Percentiles rank a stretch among this genome's conserved stretches.
Evolutionary conservation across 2,329 filamentous ascomycete species (phyloP).

Genomic region (Ophiocordyceps australis): DNA sequence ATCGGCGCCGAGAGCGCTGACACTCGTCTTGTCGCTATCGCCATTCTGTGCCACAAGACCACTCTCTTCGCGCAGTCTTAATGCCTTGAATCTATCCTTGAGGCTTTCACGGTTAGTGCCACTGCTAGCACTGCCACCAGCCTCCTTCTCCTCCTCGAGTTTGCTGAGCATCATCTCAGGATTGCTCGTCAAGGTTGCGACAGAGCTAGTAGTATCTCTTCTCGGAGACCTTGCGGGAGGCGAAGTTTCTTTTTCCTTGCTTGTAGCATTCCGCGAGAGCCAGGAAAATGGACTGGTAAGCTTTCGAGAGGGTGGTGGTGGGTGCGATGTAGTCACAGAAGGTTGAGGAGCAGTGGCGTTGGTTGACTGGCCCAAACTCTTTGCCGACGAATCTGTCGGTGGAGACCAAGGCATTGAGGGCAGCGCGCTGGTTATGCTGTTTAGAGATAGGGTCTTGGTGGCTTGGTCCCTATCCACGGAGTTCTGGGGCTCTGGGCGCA

Average conservation of each 20-base stretch:
- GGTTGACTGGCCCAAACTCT: slow-evolving; percentile 19
- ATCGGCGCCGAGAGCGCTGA: slow-evolving; percentile 6
- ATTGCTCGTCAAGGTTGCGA: slow-evolving; percentile 64
- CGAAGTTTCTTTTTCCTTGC: slow-evolving; percentile 35
- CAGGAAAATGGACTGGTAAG: slow-evolving; percentile 78
- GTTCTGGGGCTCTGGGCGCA: slow-evolving; percentile 10
- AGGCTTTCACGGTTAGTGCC: slow-evolving; percentile 41
- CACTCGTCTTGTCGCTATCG: slow-evolving; percentile 30
- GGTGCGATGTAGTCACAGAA: slow-evolving; percentile 13
- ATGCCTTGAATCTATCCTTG: slow-evolving; percentile 61
- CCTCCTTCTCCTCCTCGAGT: slow-evolving; percentile 53
- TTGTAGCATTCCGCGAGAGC: slow-evolving; percentile 51
- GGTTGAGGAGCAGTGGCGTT: too few relatives aligned
- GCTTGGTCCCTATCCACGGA: slow-evolving; percentile 18
- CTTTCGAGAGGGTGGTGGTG: slow-evolving; percentile 39
- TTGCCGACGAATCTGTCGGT: slow-evolving; percentile 28
- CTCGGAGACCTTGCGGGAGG: slow-evolving; percentile 29
- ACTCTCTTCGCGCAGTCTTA: slow-evolving; percentile 58
- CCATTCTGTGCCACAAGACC: slow-evolving; percentile 31
- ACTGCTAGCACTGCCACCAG: slow-evolving; percentile 22
- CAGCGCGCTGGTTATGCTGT: slow-evolving; percentile 55
- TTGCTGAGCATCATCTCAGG: slow-evolving; percentile 62
- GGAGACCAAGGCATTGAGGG: slow-evolving; percentile 59
- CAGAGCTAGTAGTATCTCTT: slow-evolving; percentile 64
- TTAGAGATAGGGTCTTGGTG: slow-evolving; percentile 41